A percentile compares a stretch with the other conserved stretches of the same genome.
phyloP scores from a whole-genome alignment of 345 rosid species.

The Draba incana region DNA sequence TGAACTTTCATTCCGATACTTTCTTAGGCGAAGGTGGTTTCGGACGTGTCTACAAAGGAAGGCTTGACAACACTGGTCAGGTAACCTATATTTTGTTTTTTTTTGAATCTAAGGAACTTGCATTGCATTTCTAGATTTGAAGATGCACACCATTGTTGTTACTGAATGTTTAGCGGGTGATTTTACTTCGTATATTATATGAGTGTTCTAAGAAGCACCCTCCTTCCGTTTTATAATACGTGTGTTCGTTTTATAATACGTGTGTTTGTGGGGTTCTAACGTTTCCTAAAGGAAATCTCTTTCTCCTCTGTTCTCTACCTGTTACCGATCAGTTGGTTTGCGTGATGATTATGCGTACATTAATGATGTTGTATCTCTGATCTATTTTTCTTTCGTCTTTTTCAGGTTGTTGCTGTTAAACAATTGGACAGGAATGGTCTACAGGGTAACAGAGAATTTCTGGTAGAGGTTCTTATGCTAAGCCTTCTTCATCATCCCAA shows the following conservation, averaged over 20 bases:
- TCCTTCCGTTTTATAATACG: not conserved
- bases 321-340: slow-evolving; percentile 8
- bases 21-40: slow-evolving; percentile 99
- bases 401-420: slow-evolving; percentile 95
- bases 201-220: not conserved
- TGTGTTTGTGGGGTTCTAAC: too few species aligned
- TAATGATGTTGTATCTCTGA: slow-evolving; percentile 9
- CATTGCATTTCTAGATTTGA: not conserved
- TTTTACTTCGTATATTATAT: not conserved
- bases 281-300: not conserved
- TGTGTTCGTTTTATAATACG: not conserved
- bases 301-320: not conserved
- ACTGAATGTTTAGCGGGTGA: not conserved
- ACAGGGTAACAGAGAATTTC: slow-evolving; percentile 96
- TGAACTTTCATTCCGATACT: slow-evolving; percentile 84
- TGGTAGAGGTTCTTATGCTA: slow-evolving; percentile 99
- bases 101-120: not conserved
- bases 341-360: not conserved
- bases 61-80: slow-evolving; percentile 91
- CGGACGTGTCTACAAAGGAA: slow-evolving; percentile 92
- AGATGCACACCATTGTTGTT: slow-evolving; percentile 1
- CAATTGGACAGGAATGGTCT: slow-evolving; percentile 96
- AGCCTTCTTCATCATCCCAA: slow-evolving; percentile 97
- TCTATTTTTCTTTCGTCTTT: not conserved
- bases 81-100: slow-evolving; percentile 63